Percentiles rank a stretch among this genome's conserved stretches.
Conservation (phyloP, 108 stramenopile genomes). For the Nannochloropsis gaditana region DNA sequence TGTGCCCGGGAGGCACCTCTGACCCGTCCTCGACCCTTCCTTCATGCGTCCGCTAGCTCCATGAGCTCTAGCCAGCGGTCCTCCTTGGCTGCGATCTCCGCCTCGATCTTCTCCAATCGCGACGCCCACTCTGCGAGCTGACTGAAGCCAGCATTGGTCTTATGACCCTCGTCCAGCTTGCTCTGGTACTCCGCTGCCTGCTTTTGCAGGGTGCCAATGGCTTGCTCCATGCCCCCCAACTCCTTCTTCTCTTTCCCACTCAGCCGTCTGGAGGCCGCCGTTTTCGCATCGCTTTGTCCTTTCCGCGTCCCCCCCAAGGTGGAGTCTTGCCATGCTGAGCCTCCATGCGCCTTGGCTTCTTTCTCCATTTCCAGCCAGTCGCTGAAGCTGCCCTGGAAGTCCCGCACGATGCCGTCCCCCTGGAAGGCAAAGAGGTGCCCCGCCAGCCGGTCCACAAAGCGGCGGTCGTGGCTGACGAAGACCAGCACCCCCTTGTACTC, state of each 20-base stretch:
- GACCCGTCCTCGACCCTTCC: not conserved
- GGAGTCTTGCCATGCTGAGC: not conserved
- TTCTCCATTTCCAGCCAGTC: slow-evolving; percentile 36
- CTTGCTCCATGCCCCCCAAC: slow-evolving; percentile 32
- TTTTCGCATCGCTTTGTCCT: not conserved
- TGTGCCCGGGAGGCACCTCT: no score
- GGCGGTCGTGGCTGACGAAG: slow-evolving; percentile 49
- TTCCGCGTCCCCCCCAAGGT: not conserved
- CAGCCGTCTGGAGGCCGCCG: slow-evolving; percentile 21
- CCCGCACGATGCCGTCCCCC: slow-evolving; percentile 43
- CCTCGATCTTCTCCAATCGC: slow-evolving; percentile 28
- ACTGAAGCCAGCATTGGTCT: slow-evolving; percentile 8
- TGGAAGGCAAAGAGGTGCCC: slow-evolving; percentile 51
- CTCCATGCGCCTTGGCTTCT: not conserved
- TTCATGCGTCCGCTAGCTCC: slow-evolving; percentile 26
- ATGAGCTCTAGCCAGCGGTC: slow-evolving; percentile 48
- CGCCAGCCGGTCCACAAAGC: slow-evolving; percentile 49
- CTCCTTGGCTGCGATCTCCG: slow-evolving; percentile 35
- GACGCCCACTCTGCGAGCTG: slow-evolving; percentile 31
- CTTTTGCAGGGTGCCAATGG: slow-evolving; percentile 26
- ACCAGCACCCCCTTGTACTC: slow-evolving; percentile 45
- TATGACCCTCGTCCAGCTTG: slow-evolving; percentile 5
- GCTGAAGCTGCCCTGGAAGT: slow-evolving; percentile 42
- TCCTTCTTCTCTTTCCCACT: slow-evolving; percentile 38
- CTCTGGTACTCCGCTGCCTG: slow-evolving; percentile 29